Evolutionary conservation across 257 asterid species (phyloP), one percentile per base, ranked within the genome.

Genomic region (Rehmannia glutinosa): DNA sequence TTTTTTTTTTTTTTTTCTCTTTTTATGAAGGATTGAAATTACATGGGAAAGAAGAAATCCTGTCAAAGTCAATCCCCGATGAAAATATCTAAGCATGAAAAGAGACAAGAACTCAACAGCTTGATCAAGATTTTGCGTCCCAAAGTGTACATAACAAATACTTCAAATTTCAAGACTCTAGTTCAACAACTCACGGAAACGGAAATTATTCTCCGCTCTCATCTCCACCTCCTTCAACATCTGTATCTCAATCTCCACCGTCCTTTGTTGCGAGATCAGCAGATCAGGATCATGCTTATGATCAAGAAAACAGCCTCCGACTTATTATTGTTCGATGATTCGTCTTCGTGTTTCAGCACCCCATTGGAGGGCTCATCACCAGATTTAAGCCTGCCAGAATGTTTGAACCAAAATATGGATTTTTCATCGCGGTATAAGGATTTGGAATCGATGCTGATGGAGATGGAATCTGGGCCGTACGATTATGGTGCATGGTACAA

Each of bases 401-500:
- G 47, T 66, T 1, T 69, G 60, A 73, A 63, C 45, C 13, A 36
- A 49, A 70, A 53, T 17, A 21, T 71, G 39, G 84, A 69, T 32
- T 51, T 52, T 28, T 69, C 69, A 12, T 9, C 19, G 28, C 12
- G 49, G 38, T 81, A 52, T 70, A 67, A 59, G 30, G 87, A 79
- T 30, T 73, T 87, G 17, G 94, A 86, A 58, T 77, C 80, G n/a
- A 69, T 87, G 76, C 81, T 86, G 23, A 53, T 78, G 72, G 90
- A 79, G 76, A 79, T 75, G 50, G 87, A 52, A 2, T 59, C 81
- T 5, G 64, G 56, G 54, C 68, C 62, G 49, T 57, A 41, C 46
- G 55, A 50, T 36, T 16, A 38, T 60, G 65, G 49, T 56, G 70
- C 64, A 5, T 62, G 55, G n/a, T n/a, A n/a, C 7, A 23, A 42